Evolutionary conservation across 2,329 filamentous ascomycete species (phyloP).

Genomic region (Ascochyta pisi): DNA sequence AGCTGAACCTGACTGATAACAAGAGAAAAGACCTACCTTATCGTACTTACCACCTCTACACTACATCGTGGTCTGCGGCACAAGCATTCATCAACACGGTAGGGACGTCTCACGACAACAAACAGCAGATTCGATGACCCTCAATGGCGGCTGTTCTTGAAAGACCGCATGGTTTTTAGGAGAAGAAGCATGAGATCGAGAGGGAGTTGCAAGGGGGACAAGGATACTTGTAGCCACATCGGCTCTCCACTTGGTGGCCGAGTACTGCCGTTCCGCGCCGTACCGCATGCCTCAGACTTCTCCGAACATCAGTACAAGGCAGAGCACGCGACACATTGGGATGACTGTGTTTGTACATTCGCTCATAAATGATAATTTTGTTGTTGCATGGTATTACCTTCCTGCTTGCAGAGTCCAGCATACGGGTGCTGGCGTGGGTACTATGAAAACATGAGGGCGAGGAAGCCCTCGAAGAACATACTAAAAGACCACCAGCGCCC

Average conservation of each 20-base stretch:
- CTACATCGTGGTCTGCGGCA: neutral
- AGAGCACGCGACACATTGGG: too few relatives aligned
- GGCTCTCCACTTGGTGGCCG: constrained; percentile 17
- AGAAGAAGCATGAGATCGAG: neutral
- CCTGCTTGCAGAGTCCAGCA: neutral
- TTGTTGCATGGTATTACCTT: neutral
- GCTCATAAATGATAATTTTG: neutral
- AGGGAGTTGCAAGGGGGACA: neutral
- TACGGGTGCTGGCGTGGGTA: neutral
- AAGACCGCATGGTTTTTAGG: neutral
- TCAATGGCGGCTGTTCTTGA: neutral
- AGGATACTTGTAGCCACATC: constrained; percentile 3
- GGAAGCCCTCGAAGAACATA: neutral
- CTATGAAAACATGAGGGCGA: neutral
- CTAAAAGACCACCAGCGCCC: constrained; percentile 1
- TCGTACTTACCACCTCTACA: neutral
- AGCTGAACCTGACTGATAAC: neutral
- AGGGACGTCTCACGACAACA: neutral
- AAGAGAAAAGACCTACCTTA: neutral
- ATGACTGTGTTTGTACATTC: neutral
- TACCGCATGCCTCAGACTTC: neutral
- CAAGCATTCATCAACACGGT: neutral
- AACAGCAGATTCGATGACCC: neutral
- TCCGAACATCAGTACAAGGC: neutral
- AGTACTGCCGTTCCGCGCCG: constrained; percentile 1